Percentiles rank a stretch among this genome's conserved stretches.
Evolutionary conservation across 78 protist genomes (phyloP).

Genomic region (Dictyostelium brefeldianum): DNA sequence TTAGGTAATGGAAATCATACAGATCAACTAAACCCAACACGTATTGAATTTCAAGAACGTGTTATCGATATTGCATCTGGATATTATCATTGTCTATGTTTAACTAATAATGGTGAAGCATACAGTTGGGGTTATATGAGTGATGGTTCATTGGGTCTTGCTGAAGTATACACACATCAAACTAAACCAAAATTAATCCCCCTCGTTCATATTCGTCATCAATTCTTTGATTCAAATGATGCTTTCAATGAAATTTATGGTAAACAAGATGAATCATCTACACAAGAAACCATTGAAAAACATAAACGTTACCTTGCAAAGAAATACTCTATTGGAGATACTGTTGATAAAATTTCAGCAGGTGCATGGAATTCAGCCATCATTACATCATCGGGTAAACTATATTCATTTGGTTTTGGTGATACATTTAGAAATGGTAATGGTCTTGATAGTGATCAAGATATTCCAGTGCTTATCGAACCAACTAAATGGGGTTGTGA

Average conservation of each 20-base stretch:
- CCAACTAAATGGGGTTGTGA: slow-evolving; percentile 31
- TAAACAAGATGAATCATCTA: background rate
- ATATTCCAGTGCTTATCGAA: slow-evolving; percentile 27
- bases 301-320: background rate
- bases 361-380: slow-evolving; percentile 78
- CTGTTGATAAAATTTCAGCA: slow-evolving; percentile 40
- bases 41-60: slow-evolving; percentile 27
- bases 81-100: slow-evolving; percentile 39
- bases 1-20: slow-evolving; percentile 45
- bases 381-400: slow-evolving; percentile 55
- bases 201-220: slow-evolving; percentile 38
- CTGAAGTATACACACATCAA: slow-evolving; percentile 56
- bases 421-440: slow-evolving; percentile 64
- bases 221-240: background rate
- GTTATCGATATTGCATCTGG: slow-evolving; percentile 50
- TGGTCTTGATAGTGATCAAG: slow-evolving; percentile 30
- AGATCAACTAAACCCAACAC: slow-evolving; percentile 11
- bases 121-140: slow-evolving; percentile 66
- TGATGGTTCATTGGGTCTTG: slow-evolving; percentile 70
- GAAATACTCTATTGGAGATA: slow-evolving; percentile 31
- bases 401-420: slow-evolving; percentile 68
- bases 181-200: slow-evolving; percentile 58
- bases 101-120: slow-evolving; percentile 45
- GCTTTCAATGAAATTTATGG: slow-evolving; percentile 32
- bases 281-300: background rate